Evolutionary conservation across 2,329 filamentous ascomycete species (phyloP).

Genomic region (Tolypocladium amazonense): DNA sequence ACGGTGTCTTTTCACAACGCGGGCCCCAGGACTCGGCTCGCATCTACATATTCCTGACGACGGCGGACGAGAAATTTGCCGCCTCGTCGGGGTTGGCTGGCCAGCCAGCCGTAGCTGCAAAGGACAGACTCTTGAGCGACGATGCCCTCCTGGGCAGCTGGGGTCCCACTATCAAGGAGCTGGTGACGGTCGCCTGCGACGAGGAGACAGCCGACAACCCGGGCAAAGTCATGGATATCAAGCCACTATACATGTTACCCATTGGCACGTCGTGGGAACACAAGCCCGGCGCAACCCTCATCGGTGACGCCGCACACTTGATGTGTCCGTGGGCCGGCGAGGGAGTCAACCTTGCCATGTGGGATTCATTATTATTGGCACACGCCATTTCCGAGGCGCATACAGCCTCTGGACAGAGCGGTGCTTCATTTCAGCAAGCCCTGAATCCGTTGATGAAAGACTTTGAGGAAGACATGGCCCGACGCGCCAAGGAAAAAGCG

Average conservation of each 20-base stretch:
- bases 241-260: conserved; percentile 28
- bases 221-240: conserved; percentile 7
- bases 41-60: neutral
- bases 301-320: conserved; percentile 45
- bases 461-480: conserved; percentile 1
- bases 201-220: conserved; percentile 8
- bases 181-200: conserved; percentile 16
- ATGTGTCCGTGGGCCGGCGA: conserved; percentile 41
- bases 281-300: conserved; percentile 31
- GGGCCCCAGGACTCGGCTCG: neutral
- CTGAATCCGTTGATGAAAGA: conserved; percentile 6
- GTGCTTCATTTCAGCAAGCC: conserved; percentile 5
- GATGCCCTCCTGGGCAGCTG: conserved; percentile 13
- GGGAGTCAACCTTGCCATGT: conserved; percentile 43
- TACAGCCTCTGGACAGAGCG: neutral
- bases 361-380: conserved; percentile 34
- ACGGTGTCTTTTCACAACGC: neutral
- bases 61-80: neutral
- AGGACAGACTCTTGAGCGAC: conserved; percentile 9
- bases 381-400: conserved; percentile 13
- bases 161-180: conserved; percentile 14
- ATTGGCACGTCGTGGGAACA: conserved; percentile 29
- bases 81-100: conserved; percentile 10
- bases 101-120: conserved; percentile 8
- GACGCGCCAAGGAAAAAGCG: conserved; percentile 1